Conservation (phyloP, 768 basidiomycete species). For the Russula olivacea region DNA sequence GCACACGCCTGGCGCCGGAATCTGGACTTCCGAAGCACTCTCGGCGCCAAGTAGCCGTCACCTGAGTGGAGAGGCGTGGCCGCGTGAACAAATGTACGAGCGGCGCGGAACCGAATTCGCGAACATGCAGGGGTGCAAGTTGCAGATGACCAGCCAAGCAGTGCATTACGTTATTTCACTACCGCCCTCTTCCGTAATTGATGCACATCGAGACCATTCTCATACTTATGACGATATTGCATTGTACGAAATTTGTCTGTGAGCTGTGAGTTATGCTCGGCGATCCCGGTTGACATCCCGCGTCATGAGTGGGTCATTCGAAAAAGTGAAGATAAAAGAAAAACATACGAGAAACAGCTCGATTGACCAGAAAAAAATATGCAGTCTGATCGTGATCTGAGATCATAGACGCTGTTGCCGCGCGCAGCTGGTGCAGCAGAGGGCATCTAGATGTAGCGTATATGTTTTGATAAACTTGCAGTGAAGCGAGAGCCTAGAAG, state of each 20-base stretch:
- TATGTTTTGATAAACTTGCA: neutral
- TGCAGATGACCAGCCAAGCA: neutral
- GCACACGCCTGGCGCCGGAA: neutral
- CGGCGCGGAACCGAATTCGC: constrained; percentile 6
- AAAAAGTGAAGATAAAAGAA: neutral
- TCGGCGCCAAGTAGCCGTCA: neutral
- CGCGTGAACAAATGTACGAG: neutral
- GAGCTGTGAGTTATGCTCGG: neutral
- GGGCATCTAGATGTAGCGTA: neutral
- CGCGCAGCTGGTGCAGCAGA: neutral
- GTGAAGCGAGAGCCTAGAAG: neutral
- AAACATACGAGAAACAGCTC: neutral
- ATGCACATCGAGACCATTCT: neutral
- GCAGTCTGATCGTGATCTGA: neutral
- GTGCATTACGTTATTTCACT: constrained; percentile 1
- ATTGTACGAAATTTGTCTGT: neutral
- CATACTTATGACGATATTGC: neutral
- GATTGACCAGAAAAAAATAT: neutral
- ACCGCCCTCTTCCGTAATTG: neutral
- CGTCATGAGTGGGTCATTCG: too few relatives aligned
- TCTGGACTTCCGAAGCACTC: neutral
- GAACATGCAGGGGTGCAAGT: constrained; percentile 4
- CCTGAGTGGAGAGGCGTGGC: neutral
- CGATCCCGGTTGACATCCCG: neutral
- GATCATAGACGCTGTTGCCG: neutral